Conservation (phyloP, 345 rosid species). For the Dipteronia dyeriana region DNA sequence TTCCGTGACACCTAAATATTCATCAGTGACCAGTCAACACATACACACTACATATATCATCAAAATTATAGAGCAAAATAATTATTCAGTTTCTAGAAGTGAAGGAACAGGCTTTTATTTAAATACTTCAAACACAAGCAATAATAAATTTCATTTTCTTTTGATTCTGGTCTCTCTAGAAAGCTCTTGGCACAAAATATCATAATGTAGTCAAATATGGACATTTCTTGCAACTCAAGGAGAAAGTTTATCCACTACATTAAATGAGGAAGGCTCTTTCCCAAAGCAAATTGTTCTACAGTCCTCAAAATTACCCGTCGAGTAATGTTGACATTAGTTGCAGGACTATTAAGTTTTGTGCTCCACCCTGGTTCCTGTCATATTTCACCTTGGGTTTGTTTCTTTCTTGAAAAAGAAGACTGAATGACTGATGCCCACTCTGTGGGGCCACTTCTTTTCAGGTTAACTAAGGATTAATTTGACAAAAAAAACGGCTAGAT, state of each 20-base stretch:
- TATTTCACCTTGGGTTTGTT: neutral
- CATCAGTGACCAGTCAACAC: conserved; percentile 19
- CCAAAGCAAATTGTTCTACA: neutral
- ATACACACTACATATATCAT: conserved; percentile 18
- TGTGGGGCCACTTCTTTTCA: neutral
- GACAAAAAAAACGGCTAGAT: neutral
- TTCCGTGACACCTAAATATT: conserved; percentile 61
- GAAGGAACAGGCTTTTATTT: neutral
- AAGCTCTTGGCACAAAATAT: neutral
- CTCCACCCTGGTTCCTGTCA: neutral
- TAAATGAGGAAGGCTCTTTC: conserved; percentile 10
- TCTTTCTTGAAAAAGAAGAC: neutral
- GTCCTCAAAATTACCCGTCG: neutral
- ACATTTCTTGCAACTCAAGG: neutral
- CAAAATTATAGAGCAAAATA: neutral
- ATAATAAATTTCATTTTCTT: neutral
- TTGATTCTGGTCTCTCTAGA: neutral
- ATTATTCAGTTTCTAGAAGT: neutral
- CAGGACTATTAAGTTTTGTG: neutral
- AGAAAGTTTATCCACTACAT: neutral
- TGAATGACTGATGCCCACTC: neutral
- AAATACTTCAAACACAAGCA: neutral
- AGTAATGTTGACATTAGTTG: neutral
- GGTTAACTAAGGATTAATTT: neutral
- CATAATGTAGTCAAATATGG: neutral